Base-by-base conservation (phyloP, 257 asterid genomes). In the Eustoma russellianum region DNA sequence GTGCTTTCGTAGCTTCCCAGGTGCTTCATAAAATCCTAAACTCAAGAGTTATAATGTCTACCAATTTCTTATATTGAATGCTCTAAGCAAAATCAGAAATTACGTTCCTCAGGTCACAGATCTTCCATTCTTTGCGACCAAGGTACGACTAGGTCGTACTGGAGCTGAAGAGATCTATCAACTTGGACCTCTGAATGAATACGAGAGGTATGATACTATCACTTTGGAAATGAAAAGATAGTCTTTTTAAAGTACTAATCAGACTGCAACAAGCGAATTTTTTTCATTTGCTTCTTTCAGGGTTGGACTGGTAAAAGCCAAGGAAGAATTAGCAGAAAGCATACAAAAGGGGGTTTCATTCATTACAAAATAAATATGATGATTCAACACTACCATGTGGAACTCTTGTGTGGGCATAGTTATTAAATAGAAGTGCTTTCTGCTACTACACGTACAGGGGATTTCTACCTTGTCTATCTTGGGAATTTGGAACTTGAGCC, bases 81-180 rank as follows among this genome's bases (percentile, higher is more conserved):
- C 30, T 48, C 48, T 46, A 18, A 62, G 41, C 57, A 15, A n/a
- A 8, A 34, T 52, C 5, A 33, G 18, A 49, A 62, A 18, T 40
- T 17, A 41, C 61, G 33, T 28, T 43, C 18, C 58, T 50, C 79
- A 86, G 96, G 96, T 83, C 47, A 86, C 93, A 7, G 88, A 86
- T 50, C 94, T 86, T 62, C 94, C 94, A 7, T 83, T 73, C 71
- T 81, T 86, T 55, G 96, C 96, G 28, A 58, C 85, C 2, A 86
- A 81, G 68, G 88, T 83, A 5, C 56, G 81, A 28, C 82, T 86
- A 13, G 92, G 96, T 15, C 92, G 94, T 30, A 74, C 60, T 59
- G 96, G 96, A 65, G 88, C 94, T 17, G 96, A 83, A 64, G 92
- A 86, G 75, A 81, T 86, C 62, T 75, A 57, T 77, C 96, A 86